Evolutionary conservation across 768 basidiomycete genomes (phyloP).

Genomic region (Neoboletus magnificus): DNA sequence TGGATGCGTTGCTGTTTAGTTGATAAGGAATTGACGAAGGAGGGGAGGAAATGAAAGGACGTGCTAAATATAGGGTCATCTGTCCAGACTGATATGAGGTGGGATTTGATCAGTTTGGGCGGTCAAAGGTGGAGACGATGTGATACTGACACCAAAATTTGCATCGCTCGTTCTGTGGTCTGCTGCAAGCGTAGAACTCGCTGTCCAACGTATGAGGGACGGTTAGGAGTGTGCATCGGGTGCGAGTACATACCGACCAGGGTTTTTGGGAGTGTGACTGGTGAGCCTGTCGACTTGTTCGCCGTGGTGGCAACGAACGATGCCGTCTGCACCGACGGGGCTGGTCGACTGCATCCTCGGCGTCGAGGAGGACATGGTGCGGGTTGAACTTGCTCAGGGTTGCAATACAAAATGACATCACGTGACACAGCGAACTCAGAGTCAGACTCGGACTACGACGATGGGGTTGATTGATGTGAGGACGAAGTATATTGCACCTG

Average conservation of each 20-base stretch:
- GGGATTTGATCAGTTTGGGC: not conserved
- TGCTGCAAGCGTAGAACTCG: conserved; percentile 39
- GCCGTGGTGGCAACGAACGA: conserved; percentile 36
- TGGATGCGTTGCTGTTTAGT: not conserved
- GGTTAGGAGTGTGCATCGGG: not conserved
- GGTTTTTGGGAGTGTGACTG: conserved; percentile 33
- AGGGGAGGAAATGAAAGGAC: not conserved
- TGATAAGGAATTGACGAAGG: not conserved
- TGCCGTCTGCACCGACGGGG: conserved; percentile 28
- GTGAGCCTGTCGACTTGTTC: conserved; percentile 20
- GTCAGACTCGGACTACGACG: not conserved
- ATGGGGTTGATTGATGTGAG: conserved; percentile 38
- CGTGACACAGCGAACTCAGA: conserved; percentile 10
- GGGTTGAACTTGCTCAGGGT: not conserved
- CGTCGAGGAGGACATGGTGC: conserved; percentile 3
- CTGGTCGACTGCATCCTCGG: conserved; percentile 12
- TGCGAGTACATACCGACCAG: conserved; percentile 32
- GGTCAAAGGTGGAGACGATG: not conserved
- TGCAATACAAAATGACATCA: conserved; percentile 17
- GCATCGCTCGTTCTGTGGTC: conserved; percentile 7
- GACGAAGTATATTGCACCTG: conserved; percentile 47
- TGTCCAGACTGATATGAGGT: conserved; percentile 30
- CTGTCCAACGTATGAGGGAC: conserved; percentile 1
- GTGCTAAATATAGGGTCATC: conserved; percentile 24
- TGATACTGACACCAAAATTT: conserved; percentile 36